A percentile compares a stretch with the other conserved stretches of the same genome.
Evolutionary conservation across 2,329 filamentous ascomycete genomes (phyloP).

Genomic region (Venturia carpophila): DNA sequence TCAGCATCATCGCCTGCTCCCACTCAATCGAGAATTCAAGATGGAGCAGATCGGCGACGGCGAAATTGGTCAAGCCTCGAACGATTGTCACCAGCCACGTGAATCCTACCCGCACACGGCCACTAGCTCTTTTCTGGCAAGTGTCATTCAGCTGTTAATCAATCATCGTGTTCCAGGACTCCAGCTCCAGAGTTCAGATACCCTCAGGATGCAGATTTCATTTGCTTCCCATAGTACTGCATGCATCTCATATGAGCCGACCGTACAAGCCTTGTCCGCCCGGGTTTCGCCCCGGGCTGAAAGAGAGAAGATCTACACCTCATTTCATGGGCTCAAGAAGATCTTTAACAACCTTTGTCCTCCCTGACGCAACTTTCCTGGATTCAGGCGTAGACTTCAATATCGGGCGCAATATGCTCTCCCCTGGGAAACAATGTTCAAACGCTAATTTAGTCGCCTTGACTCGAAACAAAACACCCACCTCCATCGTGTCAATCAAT

Average conservation of each 20-base stretch:
- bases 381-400: background rate
- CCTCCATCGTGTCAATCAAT: slow-evolving; percentile 8
- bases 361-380: background rate
- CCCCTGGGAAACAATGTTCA: background rate
- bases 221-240: slow-evolving; percentile 7
- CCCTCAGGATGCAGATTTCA: background rate
- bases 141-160: slow-evolving; percentile 1
- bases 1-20: slow-evolving; percentile 7
- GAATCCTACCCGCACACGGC: slow-evolving; percentile 1
- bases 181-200: too few species aligned
- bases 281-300: slow-evolving; percentile 7
- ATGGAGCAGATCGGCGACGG: slow-evolving; percentile 4
- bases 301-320: background rate
- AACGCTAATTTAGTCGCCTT: background rate
- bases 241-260: background rate
- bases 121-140: slow-evolving; percentile 2
- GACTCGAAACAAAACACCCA: slow-evolving; percentile 1
- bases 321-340: slow-evolving; percentile 1
- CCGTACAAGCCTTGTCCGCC: background rate
- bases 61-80: slow-evolving; percentile 8
- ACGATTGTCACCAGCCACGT: slow-evolving; percentile 3
- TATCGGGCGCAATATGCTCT: background rate
- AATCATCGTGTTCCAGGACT: background rate
- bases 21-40: slow-evolving; percentile 1
- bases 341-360: background rate